Conservation (phyloP, 2,329 filamentous ascomycete genomes). For the Chalara sp. region DNA sequence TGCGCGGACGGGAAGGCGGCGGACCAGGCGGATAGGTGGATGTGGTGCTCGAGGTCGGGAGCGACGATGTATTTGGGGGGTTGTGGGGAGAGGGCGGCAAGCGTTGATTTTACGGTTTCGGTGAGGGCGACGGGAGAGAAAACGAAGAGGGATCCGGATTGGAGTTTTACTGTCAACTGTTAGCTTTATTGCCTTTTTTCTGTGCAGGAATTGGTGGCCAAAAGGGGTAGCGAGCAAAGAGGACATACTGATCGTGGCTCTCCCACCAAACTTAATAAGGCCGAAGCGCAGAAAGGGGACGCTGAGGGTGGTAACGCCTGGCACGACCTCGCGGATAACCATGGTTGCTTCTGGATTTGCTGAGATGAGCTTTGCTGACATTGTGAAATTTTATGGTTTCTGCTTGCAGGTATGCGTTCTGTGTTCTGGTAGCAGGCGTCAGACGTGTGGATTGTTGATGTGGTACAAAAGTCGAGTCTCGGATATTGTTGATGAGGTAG, state of each 20-base stretch:
- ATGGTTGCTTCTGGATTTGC: slow-evolving; percentile 73
- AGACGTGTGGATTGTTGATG: too few species aligned
- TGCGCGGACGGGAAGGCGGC: slow-evolving; percentile 70
- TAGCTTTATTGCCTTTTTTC: too few species aligned
- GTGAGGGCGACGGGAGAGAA: slow-evolving; percentile 91
- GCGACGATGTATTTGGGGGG: slow-evolving; percentile 80
- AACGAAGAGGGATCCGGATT: slow-evolving; percentile 71
- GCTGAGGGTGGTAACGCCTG: slow-evolving; percentile 70
- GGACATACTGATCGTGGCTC: slow-evolving; percentile 72
- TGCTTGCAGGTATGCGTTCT: too few species aligned
- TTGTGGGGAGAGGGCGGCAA: slow-evolving; percentile 55
- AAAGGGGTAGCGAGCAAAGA: neutral
- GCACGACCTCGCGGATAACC: slow-evolving; percentile 81
- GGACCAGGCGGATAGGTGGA: slow-evolving; percentile 84
- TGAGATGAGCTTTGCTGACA: slow-evolving; percentile 61
- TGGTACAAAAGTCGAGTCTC: too few species aligned
- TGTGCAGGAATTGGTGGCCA: neutral
- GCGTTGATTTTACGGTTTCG: slow-evolving; percentile 58
- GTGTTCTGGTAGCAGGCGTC: too few species aligned
- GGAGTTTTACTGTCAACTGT: slow-evolving; percentile 60
- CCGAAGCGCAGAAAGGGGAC: slow-evolving; percentile 82
- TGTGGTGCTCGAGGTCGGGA: slow-evolving; percentile 88
- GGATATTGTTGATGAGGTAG: too few species aligned
- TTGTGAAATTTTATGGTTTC: slow-evolving; percentile 22
- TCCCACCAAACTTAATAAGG: slow-evolving; percentile 72